Percentiles rank a stretch among this genome's conserved stretches.
These are phyloP conservation scores for Paralagenidium karlingii DNA, from an alignment of 352 stramenopile genomes.

Conservation along the genomic window DNA sequence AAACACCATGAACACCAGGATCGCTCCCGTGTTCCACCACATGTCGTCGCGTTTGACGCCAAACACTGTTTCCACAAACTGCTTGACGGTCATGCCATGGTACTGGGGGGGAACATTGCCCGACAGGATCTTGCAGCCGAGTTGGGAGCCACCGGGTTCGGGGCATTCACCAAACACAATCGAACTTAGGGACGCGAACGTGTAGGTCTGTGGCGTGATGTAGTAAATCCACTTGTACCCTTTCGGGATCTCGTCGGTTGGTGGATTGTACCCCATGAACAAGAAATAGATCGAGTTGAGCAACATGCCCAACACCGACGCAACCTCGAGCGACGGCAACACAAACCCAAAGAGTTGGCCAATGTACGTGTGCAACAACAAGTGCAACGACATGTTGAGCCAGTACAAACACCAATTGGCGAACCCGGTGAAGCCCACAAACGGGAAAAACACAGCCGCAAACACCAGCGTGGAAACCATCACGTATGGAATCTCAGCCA, in stretches of 20 bases:
- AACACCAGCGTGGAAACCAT: constrained; percentile 33
- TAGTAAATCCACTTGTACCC: constrained; percentile 50
- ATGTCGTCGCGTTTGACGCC: not conserved
- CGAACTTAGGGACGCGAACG: constrained; percentile 22
- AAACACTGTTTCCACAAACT: not conserved
- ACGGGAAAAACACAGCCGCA: constrained; percentile 39
- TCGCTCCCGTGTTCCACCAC: constrained; percentile 3
- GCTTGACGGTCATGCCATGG: not conserved
- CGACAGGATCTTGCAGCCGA: constrained; percentile 1
- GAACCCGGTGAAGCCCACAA: constrained; percentile 30
- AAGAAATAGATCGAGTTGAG: constrained; percentile 36
- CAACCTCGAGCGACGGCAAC: constrained; percentile 22
- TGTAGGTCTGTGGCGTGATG: constrained; percentile 28
- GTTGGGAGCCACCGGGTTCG: not conserved
- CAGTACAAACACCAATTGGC: constrained; percentile 37
- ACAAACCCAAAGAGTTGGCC: constrained; percentile 28
- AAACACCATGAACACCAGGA: constrained; percentile 29
- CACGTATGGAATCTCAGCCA: constrained; percentile 70
- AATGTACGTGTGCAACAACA: constrained; percentile 37
- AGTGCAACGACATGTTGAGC: constrained; percentile 26
- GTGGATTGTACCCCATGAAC: constrained; percentile 42
- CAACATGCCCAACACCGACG: constrained; percentile 18
- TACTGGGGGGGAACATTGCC: not conserved
- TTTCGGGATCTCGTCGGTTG: constrained; percentile 24
- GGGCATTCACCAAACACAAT: constrained; percentile 24